phyloP scores from a whole-genome alignment of 495 filamentous ascomycete species.

The Penicillium longicatenatum region DNA sequence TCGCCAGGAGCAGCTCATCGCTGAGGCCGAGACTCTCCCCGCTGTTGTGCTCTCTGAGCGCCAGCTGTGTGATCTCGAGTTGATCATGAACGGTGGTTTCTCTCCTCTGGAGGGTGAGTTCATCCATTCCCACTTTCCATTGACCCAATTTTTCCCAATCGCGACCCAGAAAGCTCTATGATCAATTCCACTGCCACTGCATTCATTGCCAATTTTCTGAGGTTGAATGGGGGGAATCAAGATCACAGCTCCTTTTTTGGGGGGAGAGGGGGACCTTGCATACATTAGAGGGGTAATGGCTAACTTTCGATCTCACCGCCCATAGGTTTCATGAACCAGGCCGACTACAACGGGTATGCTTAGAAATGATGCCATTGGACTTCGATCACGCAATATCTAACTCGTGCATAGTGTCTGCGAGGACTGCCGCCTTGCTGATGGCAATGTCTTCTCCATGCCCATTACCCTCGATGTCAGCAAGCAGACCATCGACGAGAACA shows the following conservation, averaged over 20 bases:
- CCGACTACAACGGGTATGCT: slow-evolving; percentile 88
- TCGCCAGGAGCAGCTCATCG: slow-evolving; percentile 70
- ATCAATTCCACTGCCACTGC: neutral
- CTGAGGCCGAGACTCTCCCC: slow-evolving; percentile 84
- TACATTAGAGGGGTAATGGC: slow-evolving; percentile 29
- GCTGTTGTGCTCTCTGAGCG: slow-evolving; percentile 86
- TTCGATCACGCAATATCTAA: slow-evolving; percentile 1
- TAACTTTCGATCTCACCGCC: slow-evolving; percentile 27
- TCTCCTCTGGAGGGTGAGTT: slow-evolving; percentile 90
- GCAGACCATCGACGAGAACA: slow-evolving; percentile 67
- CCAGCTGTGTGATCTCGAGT: slow-evolving; percentile 94
- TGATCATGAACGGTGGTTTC: slow-evolving; percentile 96
- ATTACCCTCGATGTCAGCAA: slow-evolving; percentile 88
- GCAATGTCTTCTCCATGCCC: slow-evolving; percentile 94
- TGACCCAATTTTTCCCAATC: slow-evolving; percentile 3
- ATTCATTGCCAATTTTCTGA: too few species aligned
- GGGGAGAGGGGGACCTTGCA: slow-evolving; percentile 15
- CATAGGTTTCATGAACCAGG: slow-evolving; percentile 93
- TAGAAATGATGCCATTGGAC: slow-evolving; percentile 15
- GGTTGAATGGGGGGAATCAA: neutral
- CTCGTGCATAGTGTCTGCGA: slow-evolving; percentile 70
- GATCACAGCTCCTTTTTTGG: neutral
- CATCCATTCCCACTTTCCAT: neutral
- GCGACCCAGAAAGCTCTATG: neutral
- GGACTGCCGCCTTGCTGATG: slow-evolving; percentile 80